Evolutionary conservation across 1,139 yeast species (phyloP).

Genomic region (Pichia cactophila): DNA sequence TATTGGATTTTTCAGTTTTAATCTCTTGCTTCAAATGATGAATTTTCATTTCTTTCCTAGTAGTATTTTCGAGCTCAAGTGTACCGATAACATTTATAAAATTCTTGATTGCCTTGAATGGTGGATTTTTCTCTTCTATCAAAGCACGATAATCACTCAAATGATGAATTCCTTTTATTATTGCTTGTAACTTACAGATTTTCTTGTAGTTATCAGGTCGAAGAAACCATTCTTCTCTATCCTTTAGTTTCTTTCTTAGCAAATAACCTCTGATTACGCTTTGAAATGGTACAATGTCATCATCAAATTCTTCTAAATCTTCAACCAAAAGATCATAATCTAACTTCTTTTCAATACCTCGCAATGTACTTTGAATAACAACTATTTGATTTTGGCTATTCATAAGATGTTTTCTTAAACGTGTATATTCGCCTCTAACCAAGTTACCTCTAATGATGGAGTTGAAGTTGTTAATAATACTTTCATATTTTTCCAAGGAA

Average conservation of each 20-base stretch:
- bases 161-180: constrained; percentile 59
- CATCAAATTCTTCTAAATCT: constrained; percentile 42
- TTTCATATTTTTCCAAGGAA: not conserved
- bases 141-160: constrained; percentile 70
- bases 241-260: constrained; percentile 32
- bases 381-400: constrained; percentile 25
- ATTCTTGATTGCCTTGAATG: constrained; percentile 64
- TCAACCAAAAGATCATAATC: constrained; percentile 42
- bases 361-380: constrained; percentile 33
- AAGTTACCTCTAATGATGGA: constrained; percentile 36
- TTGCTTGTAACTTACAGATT: constrained; percentile 68
- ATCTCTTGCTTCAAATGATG: constrained; percentile 64
- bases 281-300: constrained; percentile 40
- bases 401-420: constrained; percentile 25
- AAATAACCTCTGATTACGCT: constrained; percentile 40
- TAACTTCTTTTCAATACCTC: constrained; percentile 47
- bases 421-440: constrained; percentile 29
- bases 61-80: constrained; percentile 54
- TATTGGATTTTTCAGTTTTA: constrained; percentile 51
- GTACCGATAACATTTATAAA: constrained; percentile 72
- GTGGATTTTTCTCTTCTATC: constrained; percentile 65
- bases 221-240: constrained; percentile 46
- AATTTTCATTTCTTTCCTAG: constrained; percentile 62
- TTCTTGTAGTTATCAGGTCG: constrained; percentile 40
- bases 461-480: not conserved